phyloP scores from a whole-genome alignment of 805 yeast genomes.

The Ogataea ramenticola region DNA sequence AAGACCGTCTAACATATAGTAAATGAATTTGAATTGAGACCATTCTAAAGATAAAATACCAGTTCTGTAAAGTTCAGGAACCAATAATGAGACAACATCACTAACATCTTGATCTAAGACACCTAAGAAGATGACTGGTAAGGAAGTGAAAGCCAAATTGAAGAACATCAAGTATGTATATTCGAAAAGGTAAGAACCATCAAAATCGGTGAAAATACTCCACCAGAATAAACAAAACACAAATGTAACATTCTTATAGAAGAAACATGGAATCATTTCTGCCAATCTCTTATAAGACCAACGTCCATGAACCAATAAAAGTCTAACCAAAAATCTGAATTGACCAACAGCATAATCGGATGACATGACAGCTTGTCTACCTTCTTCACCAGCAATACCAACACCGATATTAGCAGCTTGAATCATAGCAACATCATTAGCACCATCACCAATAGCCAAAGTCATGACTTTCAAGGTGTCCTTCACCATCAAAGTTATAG shows the following conservation, averaged over 20 bases:
- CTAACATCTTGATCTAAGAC: conserved; percentile 77
- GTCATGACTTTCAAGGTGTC: conserved; percentile 74
- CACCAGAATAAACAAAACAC: conserved; percentile 74
- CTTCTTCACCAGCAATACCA: conserved; percentile 90
- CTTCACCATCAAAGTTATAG: conserved; percentile 75
- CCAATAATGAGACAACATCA: conserved; percentile 58
- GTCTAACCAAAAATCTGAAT: conserved; percentile 61
- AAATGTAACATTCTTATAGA: conserved; percentile 72
- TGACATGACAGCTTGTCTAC: conserved; percentile 84
- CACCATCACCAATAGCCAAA: conserved; percentile 82
- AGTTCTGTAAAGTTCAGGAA: conserved; percentile 66
- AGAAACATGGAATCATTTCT: conserved; percentile 79
- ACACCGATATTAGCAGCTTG: conserved; percentile 85
- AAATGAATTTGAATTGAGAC: conserved; percentile 58
- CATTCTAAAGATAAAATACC: conserved; percentile 73
- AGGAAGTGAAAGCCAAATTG: conserved; percentile 75
- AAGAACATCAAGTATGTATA: conserved; percentile 76
- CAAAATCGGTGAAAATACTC: conserved; percentile 66
- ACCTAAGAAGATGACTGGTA: conserved; percentile 73
- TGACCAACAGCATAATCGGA: conserved; percentile 85
- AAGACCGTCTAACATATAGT: conserved; percentile 71
- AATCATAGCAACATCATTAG: conserved; percentile 87
- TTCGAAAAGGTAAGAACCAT: conserved; percentile 74
- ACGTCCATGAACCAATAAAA: conserved; percentile 72
- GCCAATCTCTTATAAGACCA: conserved; percentile 80